Evolutionary conservation across 768 basidiomycete genomes (phyloP).

Genomic region (Amanita molliuscula): DNA sequence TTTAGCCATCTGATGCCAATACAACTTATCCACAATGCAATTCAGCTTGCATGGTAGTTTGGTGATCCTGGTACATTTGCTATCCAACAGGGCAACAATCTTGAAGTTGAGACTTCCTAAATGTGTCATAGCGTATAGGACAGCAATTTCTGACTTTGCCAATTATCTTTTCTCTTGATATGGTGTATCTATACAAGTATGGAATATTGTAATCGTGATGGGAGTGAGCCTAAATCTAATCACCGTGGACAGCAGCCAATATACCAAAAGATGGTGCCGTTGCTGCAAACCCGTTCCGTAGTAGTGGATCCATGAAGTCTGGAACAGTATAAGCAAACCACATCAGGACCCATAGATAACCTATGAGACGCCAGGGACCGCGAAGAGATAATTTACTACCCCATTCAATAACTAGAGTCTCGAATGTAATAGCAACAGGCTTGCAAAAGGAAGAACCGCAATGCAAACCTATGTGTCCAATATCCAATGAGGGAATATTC

Average conservation of each 20-base stretch:
- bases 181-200: too few species aligned
- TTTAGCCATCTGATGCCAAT: too few species aligned
- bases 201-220: too few species aligned
- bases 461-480: constrained; percentile 5
- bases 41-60: too few species aligned
- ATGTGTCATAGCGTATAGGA: too few species aligned
- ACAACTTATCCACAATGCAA: too few species aligned
- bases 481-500: constrained; percentile 19
- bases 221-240: too few species aligned
- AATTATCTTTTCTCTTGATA: too few species aligned
- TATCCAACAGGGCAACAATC: too few species aligned
- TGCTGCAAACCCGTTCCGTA: not conserved
- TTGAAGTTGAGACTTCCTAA: too few species aligned
- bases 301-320: not conserved
- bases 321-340: not conserved
- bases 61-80: too few species aligned
- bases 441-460: constrained; percentile 20
- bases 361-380: not conserved
- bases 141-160: too few species aligned
- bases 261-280: not conserved
- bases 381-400: constrained; percentile 9
- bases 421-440: constrained; percentile 25
- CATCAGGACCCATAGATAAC: not conserved
- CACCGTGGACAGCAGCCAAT: not conserved
- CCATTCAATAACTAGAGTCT: constrained; percentile 17